Conservation (phyloP, 1,284 basidiomycete species). For the Stereum hirsutum region DNA sequence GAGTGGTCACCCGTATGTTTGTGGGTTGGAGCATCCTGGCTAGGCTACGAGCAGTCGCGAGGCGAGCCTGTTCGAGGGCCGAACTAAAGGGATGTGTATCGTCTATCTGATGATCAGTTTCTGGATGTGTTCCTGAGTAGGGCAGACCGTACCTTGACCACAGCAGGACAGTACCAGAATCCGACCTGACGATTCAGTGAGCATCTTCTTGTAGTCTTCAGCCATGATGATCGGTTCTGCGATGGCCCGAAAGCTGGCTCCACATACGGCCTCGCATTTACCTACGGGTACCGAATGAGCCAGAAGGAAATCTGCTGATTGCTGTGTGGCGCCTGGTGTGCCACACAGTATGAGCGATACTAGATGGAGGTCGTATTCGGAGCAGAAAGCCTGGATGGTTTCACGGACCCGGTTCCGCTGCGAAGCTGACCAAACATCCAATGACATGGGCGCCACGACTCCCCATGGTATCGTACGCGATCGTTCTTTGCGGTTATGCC, state of each 20-base stretch:
- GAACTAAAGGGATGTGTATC: slow-evolving; percentile 1
- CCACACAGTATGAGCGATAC: slow-evolving; percentile 18
- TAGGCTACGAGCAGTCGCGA: slow-evolving; percentile 14
- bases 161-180: slow-evolving; percentile 19
- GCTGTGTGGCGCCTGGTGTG: background rate
- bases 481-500: slow-evolving; percentile 24
- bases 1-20: slow-evolving; percentile 18
- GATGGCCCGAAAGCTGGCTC: slow-evolving; percentile 15
- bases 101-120: background rate
- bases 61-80: slow-evolving; percentile 8
- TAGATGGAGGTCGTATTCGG: slow-evolving; percentile 19
- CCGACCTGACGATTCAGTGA: slow-evolving; percentile 19
- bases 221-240: slow-evolving; percentile 20
- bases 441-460: slow-evolving; percentile 22
- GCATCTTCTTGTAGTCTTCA: slow-evolving; percentile 20
- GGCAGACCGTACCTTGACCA: slow-evolving; percentile 5
- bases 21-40: slow-evolving; percentile 12
- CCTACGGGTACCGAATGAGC: background rate
- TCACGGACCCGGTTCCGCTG: slow-evolving; percentile 22
- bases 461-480: slow-evolving; percentile 21
- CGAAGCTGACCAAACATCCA: slow-evolving; percentile 19
- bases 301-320: background rate
- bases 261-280: slow-evolving; percentile 10
- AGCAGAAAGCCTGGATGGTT: slow-evolving; percentile 23
- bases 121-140: slow-evolving; percentile 5